Percentiles rank a stretch among this genome's conserved stretches.
phyloP scores from a whole-genome alignment of 768 basidiomycete species.

The Fomitopsis serialis region DNA sequence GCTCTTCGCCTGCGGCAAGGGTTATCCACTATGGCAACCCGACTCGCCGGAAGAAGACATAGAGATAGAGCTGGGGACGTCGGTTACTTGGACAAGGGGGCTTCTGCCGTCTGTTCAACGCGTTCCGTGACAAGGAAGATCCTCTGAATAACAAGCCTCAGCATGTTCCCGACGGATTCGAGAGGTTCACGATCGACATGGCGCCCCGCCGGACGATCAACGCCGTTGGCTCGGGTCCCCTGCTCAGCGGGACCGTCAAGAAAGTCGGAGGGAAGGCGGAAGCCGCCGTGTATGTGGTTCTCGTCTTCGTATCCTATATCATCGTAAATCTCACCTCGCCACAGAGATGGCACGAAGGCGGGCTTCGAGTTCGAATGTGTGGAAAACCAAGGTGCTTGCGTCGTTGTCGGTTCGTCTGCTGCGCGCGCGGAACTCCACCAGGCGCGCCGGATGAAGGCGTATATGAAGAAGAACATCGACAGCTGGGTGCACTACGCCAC shows the following conservation, averaged over 20 bases:
- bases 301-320: neutral
- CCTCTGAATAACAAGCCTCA: neutral
- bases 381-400: slow-evolving; percentile 3
- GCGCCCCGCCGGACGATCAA: neutral
- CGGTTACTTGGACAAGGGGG: slow-evolving; percentile 3
- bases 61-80: slow-evolving; percentile 6
- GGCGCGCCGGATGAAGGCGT: neutral
- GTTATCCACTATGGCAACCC: slow-evolving; percentile 6
- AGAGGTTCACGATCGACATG: neutral
- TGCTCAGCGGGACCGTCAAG: slow-evolving; percentile 1
- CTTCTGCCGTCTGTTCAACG: slow-evolving; percentile 9
- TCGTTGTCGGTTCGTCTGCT: slow-evolving; percentile 1
- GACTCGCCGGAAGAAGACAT: neutral
- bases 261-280: neutral
- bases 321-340: neutral
- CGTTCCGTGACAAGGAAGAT: neutral
- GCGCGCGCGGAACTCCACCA: neutral
- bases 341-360: neutral
- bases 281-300: neutral
- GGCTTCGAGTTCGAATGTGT: slow-evolving; percentile 1
- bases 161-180: slow-evolving; percentile 1
- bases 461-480: neutral
- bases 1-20: neutral
- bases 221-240: neutral
- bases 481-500: neutral